Base-by-base conservation (phyloP, 257 asterid genomes). In the Forsythia suspensa region DNA sequence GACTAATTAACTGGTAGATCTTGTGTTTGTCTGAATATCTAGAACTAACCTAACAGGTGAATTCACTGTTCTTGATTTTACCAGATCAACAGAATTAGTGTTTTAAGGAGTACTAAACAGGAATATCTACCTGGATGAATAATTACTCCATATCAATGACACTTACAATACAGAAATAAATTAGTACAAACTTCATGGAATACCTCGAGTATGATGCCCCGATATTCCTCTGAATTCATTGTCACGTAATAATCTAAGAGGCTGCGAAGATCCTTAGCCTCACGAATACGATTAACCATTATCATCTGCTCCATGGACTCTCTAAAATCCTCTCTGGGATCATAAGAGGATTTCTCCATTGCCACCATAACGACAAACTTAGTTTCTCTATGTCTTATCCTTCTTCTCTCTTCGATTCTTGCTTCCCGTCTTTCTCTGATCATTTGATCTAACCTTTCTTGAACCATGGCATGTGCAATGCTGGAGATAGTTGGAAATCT, bases 391-490 rank as follows among this genome's bases (percentile, higher is more conserved):
- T 76, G 71, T 80, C 75, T 86, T 66, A 70, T 59, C 67, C 80
- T 72, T 55, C 87, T 78, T 73, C 74, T 75, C 52, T 75, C 78
- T 20, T 72, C 77, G 12, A 65, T 65, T 51, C 81, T 77, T 1
- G 80, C 85, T 57, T 80, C 87, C 72, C 82, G 75, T 40, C 90
- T 83, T 44, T 81, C 91, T 63, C 84, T 85, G 43, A 93, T 93
- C 92, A 93, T 89, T 77, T 74, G 86, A 41, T 89, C 97, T 20
- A 93, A 81, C 88, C 86, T 89, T 72, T 90, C 92, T 73, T 91
- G 97, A 40, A 93, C 96, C 96, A 91, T 89, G 48, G 97, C 94
- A 57, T 93, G 94, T 46, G 94, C 84, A 48, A 87, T 73, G 87
- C 92, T 89, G n/a, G 94, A 93, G 48, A 91, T 80, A 0, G 86